Percentiles rank a stretch among this genome's conserved stretches.
Conservation (phyloP, 2,329 filamentous ascomycete species). For the Botrytis sinoallii region DNA sequence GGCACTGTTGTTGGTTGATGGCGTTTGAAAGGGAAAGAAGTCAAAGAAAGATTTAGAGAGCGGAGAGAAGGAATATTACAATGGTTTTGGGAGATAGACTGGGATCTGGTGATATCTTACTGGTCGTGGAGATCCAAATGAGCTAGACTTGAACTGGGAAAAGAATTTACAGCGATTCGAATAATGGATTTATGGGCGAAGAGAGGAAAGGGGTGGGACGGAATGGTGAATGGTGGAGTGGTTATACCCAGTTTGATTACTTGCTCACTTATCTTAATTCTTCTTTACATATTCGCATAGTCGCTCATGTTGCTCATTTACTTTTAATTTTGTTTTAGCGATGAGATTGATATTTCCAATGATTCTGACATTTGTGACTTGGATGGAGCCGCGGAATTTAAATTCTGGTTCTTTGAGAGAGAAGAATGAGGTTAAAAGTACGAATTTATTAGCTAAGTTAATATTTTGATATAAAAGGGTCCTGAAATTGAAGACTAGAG, state of each 20-base stretch:
- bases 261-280: neutral
- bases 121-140: neutral
- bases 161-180: neutral
- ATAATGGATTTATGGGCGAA: neutral
- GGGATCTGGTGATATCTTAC: neutral
- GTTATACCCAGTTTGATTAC: neutral
- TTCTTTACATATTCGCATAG: neutral
- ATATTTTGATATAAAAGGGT: neutral
- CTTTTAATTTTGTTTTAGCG: neutral
- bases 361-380: neutral
- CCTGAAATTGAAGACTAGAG: neutral
- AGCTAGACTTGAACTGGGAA: neutral
- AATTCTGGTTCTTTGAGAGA: neutral
- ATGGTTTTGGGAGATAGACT: neutral
- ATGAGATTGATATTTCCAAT: neutral
- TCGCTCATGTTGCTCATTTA: neutral
- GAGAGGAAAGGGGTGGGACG: neutral
- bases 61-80: no score
- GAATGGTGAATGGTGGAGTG: neutral
- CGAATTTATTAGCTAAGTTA: neutral
- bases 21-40: neutral
- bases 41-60: no score
- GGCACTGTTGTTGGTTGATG: neutral
- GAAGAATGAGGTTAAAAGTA: neutral
- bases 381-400: neutral